Conservation (phyloP, 2,329 filamentous ascomycete genomes). For the Aspergillus transmontanensis region DNA sequence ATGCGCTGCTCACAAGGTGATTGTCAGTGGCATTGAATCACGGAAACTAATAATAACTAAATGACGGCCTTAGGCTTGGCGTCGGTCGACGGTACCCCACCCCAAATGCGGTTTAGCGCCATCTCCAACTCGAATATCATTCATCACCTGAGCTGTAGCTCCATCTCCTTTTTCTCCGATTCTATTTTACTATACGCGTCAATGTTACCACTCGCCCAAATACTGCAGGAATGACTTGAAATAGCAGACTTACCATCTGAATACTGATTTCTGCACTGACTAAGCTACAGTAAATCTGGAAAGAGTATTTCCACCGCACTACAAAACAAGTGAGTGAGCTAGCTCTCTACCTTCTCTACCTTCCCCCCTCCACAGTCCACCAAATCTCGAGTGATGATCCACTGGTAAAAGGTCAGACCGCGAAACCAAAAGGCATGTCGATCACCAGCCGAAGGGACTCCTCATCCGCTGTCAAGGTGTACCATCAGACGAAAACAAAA, state of each 20-base stretch:
- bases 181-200: conserved; percentile 1
- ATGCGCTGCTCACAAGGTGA: not conserved
- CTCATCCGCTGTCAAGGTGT: conserved; percentile 1
- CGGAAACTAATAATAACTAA: conserved; percentile 1
- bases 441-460: conserved; percentile 5
- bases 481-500: conserved; percentile 10
- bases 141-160: not conserved
- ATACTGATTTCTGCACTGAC: not conserved
- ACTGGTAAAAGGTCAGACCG: conserved; percentile 52
- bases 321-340: not conserved
- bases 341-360: not conserved
- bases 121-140: not conserved
- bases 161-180: conserved; percentile 2
- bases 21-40: not conserved
- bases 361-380: not conserved
- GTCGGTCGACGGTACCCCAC: conserved; percentile 18
- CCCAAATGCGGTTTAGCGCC: conserved; percentile 27
- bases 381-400: conserved; percentile 45
- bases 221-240: not conserved
- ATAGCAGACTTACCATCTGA: not conserved
- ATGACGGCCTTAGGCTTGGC: conserved; percentile 6
- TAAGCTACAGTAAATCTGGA: not conserved
- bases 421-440: conserved; percentile 13
- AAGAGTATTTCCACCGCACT: not conserved
- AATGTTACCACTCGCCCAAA: not conserved